Conservation (phyloP, 768 basidiomycete species). For the Russula earlei region DNA sequence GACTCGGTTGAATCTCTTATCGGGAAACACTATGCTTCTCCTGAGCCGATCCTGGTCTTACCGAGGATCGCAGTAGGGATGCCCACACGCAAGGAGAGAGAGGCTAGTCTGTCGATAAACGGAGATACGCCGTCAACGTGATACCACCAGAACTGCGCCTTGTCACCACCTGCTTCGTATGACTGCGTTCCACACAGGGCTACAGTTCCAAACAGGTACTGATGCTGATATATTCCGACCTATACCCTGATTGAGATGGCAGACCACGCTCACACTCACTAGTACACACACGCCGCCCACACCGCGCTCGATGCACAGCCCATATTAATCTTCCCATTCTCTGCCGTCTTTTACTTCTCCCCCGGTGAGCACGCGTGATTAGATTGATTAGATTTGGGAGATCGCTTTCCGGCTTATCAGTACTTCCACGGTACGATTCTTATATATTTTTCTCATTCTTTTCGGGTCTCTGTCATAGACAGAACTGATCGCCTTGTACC, state of each 20-base stretch:
- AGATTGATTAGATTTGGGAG: background rate
- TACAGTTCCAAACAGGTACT: background rate
- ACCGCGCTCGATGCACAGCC: background rate
- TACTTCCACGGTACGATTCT: background rate
- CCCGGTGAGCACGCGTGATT: background rate
- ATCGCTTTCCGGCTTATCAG: background rate
- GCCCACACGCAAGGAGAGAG: background rate
- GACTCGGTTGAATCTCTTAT: background rate
- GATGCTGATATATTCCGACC: background rate
- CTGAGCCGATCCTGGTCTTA: background rate
- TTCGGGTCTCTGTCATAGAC: background rate
- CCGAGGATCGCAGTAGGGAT: background rate
- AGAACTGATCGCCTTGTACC: background rate
- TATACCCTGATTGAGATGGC: background rate
- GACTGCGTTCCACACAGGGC: background rate
- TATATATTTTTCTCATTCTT: too few relatives aligned
- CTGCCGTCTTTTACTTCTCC: background rate
- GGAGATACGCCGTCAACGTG: background rate
- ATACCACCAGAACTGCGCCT: background rate
- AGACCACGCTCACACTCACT: too few relatives aligned
- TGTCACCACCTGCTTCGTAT: too few relatives aligned
- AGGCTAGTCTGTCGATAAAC: background rate
- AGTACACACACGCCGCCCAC: background rate
- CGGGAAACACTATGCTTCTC: background rate
- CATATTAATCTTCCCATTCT: background rate